Conservation (phyloP, 768 basidiomycete genomes). For the Fibroporia radiculosa region DNA sequence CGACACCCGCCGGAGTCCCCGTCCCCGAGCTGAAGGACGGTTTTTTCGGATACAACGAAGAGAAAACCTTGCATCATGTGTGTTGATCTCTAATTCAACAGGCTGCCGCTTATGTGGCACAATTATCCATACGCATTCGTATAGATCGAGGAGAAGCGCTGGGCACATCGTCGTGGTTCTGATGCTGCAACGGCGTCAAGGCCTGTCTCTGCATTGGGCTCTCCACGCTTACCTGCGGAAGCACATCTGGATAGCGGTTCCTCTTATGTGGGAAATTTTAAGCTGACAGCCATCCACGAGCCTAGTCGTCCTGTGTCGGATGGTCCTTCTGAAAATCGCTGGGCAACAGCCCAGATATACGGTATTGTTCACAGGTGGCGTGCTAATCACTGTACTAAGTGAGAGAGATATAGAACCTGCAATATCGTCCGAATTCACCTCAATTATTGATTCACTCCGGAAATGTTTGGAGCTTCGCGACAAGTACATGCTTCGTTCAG, state of each 20-base stretch:
- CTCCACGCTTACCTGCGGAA: slow-evolving; percentile 10
- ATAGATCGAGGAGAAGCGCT: slow-evolving; percentile 70
- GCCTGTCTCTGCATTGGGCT: slow-evolving; percentile 16
- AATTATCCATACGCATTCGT: not conserved
- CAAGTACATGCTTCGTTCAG: slow-evolving; percentile 86
- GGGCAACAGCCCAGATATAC: not conserved
- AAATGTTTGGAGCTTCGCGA: slow-evolving; percentile 88
- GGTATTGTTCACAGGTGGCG: not conserved
- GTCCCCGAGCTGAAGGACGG: slow-evolving; percentile 54
- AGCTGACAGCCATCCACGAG: slow-evolving; percentile 29
- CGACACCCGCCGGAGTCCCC: slow-evolving; percentile 24
- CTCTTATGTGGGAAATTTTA: slow-evolving; percentile 33
- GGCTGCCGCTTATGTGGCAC: not conserved
- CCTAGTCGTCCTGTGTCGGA: not conserved
- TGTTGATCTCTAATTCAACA: slow-evolving; percentile 18
- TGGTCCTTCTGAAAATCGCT: slow-evolving; percentile 3
- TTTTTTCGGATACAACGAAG: slow-evolving; percentile 75
- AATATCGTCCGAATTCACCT: slow-evolving; percentile 16
- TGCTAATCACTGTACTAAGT: not conserved
- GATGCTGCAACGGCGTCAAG: slow-evolving; percentile 38
- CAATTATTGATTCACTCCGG: slow-evolving; percentile 64
- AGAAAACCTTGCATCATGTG: slow-evolving; percentile 70
- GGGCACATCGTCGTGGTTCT: slow-evolving; percentile 58
- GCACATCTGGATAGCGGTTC: slow-evolving; percentile 21
- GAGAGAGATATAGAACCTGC: slow-evolving; percentile 15